A percentile compares a stretch with the other conserved stretches of the same genome.
phyloP scores from a whole-genome alignment of 257 asterid genomes.

The Datura wrightii region DNA sequence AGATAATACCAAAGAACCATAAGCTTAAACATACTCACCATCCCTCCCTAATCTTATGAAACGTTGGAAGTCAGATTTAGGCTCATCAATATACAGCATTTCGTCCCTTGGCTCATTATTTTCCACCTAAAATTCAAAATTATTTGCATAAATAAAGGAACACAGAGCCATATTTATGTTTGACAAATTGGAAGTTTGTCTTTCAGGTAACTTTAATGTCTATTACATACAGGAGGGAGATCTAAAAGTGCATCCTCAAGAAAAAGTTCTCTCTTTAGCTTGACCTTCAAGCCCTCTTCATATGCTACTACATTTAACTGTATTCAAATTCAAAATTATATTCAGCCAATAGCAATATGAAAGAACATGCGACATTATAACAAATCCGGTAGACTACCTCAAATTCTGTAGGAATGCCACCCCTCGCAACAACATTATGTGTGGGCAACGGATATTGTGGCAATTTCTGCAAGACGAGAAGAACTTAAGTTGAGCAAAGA shows the following conservation, averaged over 20 bases:
- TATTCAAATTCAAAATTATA: neutral
- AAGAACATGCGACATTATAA: neutral
- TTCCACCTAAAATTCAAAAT: conserved; percentile 50
- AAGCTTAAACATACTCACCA: conserved; percentile 52
- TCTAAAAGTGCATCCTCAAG: conserved; percentile 83
- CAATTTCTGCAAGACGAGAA: conserved; percentile 49
- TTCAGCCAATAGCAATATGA: neutral
- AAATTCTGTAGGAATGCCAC: conserved; percentile 64
- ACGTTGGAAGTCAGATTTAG: conserved; percentile 61
- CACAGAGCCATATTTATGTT: no score
- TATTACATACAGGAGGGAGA: conserved; percentile 65
- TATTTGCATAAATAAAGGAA: neutral
- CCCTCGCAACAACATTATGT: conserved; percentile 62
- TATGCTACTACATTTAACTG: conserved; percentile 60
- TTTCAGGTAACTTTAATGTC: neutral
- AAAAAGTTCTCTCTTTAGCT: conserved; percentile 53
- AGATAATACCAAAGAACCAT: neutral
- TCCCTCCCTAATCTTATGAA: conserved; percentile 61
- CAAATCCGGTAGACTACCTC: conserved; percentile 48
- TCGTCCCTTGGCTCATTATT: conserved; percentile 67
- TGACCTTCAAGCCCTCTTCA: conserved; percentile 46
- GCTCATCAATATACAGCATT: conserved; percentile 52
- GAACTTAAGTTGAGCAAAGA: neutral
- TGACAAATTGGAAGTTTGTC: no score
- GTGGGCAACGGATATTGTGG: conserved; percentile 91